Base-by-base conservation (phyloP, 2,329 filamentous ascomycete species). In the Xylariaceae sp. region DNA sequence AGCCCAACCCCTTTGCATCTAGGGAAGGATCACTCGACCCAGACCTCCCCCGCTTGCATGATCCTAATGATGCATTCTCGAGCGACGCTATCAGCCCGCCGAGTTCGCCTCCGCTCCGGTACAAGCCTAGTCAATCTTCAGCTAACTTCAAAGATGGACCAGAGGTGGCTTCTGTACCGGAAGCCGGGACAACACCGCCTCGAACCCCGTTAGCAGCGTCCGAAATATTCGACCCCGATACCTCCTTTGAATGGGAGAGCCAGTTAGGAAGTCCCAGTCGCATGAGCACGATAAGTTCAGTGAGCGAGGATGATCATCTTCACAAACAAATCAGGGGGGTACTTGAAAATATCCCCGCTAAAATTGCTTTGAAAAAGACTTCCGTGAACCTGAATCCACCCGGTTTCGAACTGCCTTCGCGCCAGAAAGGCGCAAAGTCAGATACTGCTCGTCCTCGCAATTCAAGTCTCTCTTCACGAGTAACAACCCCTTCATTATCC, bases 241-340 rank as follows among this genome's bases (percentile, higher is more conserved):
- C 56, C 49, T 65, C 54, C 34, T 60, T 43, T 8, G 53, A 59
- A 5, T 51, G 49, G 26, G 52, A 59, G 1, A 53, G 48, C n/a
- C 49, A 49, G 21, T 30, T 55, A 5, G 47, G 48, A 24, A 62
- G 52, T 35, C 58, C 61, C 0, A 50, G 55, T 16, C 55, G 59
- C 19, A 49, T 50, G 43, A 58, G 56, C 31, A 45, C 57, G 4
- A 60, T 60, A 35, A 60, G 58, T 36, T 53, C 45, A 33, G 30
- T 55, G 36, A 58, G 39, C 33, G 62, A 70, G 1, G 77, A 82
- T 42, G 79, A 86, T 43, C 75, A 85, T 36, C 68, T 94, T 11
- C 83, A 87, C 44, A 76, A 80, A 42, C 86, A 89, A 53, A 89
- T 94, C 31, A 83, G 76, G 50, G 76, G 83, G 32, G 83, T 93